Base-by-base conservation (phyloP, 805 yeast genomes). In the Candida loeiensis region DNA sequence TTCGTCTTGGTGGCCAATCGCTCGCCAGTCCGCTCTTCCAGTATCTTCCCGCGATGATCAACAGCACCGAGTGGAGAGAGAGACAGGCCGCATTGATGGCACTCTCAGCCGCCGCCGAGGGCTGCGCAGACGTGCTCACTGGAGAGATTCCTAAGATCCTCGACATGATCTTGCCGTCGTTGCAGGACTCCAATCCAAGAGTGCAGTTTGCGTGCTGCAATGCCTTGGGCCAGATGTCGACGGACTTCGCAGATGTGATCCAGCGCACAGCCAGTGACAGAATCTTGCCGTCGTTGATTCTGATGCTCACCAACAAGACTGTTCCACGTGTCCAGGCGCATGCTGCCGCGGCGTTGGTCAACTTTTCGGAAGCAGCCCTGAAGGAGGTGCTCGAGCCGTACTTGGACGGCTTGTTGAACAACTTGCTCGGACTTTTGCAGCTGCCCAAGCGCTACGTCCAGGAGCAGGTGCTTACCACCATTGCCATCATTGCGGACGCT, bases 81-180 rank as follows among this genome's bases (percentile, higher is more conserved):
- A 82, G 96, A 46, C 96, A 90, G 59, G 99, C 96, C 17, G 95
- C 97, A 2, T 67, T 93, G 41, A 93, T 93, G 98, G 97, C 97
- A 0, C 69, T 93, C 19, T 89, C 97, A 0, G 82, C 96, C 4
- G 96, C 95, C 16, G 97, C 97, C 28, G 99, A 93, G 68, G 99
- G 99, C 37, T 91, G 98, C 64, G 75, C 87, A 36, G 97, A 90
- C 49, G 88, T 85, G 11, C 73, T 93, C 63, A 83, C 86, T 35
- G 69, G 77, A 22, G 96, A 89, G 58, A 84, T 88, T 36, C 85
- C 89, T 44, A 79, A 77, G 54, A 79, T 93, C 34, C 67, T 93
- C 49, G 95, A 86, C 52, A 73, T 91, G 79, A 81, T 93, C 24
- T 59, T 88, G 50, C 97, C 98, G 3, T 70, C 84, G n/a, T 70